Evolutionary conservation across 352 stramenopile species (phyloP).

Genomic region (Achlya hypogyna): DNA sequence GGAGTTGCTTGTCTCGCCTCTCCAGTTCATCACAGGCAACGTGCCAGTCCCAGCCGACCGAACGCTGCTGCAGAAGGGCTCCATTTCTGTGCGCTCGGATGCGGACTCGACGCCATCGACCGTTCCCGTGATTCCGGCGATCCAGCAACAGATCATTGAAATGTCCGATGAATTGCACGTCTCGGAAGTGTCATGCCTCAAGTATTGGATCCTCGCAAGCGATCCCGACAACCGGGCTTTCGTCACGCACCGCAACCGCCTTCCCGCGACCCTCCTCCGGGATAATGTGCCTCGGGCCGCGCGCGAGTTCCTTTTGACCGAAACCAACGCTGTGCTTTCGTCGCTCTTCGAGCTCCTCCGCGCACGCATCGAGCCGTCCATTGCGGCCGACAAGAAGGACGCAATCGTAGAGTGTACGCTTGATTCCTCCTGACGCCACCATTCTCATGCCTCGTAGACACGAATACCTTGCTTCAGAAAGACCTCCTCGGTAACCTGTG

Average conservation of each 20-base stretch:
- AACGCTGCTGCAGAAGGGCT: constrained; percentile 9
- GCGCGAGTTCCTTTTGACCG: constrained; percentile 64
- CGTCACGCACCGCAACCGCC: constrained; percentile 61
- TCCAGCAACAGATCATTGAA: constrained; percentile 72
- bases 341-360: constrained; percentile 65
- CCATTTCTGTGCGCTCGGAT: constrained; percentile 8
- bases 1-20: background rate
- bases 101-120: constrained; percentile 12
- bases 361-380: constrained; percentile 40
- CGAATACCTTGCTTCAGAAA: constrained; percentile 52
- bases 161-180: constrained; percentile 68
- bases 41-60: background rate
- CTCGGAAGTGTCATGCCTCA: constrained; percentile 53
- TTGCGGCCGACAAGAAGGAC: constrained; percentile 11
- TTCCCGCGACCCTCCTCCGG: constrained; percentile 33
- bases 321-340: constrained; percentile 67
- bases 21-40: constrained; percentile 1
- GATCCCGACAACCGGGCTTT: constrained; percentile 53
- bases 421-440: background rate
- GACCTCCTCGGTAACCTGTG: constrained; percentile 44
- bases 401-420: constrained; percentile 1
- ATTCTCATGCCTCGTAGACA: constrained; percentile 24
- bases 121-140: constrained; percentile 63
- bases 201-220: constrained; percentile 73
- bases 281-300: constrained; percentile 54